Percentiles rank a stretch among this genome's conserved stretches.
These are phyloP conservation scores for Alternaria sp. DNA, from an alignment of 2,329 filamentous ascomycete genomes.

Conservation along the genomic window DNA sequence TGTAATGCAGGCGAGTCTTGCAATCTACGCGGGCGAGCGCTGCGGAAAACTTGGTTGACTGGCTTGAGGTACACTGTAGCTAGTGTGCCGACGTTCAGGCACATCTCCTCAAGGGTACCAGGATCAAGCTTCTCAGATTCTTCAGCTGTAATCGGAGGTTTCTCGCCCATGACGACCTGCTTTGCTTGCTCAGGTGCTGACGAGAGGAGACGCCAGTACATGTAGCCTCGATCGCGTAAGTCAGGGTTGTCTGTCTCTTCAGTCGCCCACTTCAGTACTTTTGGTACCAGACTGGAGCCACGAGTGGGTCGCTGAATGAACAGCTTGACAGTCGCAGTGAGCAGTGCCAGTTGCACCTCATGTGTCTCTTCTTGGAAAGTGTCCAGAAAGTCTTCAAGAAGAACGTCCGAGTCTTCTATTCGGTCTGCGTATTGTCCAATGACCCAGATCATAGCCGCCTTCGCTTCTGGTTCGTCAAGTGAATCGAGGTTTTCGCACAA, in stretches of 20 bases:
- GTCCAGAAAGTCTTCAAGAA: slow-evolving; percentile 94
- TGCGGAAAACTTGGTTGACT: slow-evolving; percentile 95
- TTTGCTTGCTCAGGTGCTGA: slow-evolving; percentile 89
- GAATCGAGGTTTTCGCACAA: slow-evolving; percentile 97
- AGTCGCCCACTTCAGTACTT: slow-evolving; percentile 97
- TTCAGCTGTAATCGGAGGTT: slow-evolving; percentile 88
- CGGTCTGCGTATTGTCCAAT: slow-evolving; percentile 97
- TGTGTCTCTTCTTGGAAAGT: slow-evolving; percentile 94
- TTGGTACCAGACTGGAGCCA: slow-evolving; percentile 90
- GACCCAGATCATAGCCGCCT: slow-evolving; percentile 99
- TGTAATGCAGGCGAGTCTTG: slow-evolving; percentile 88
- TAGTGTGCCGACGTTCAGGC: slow-evolving; percentile 92
- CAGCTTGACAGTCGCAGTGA: slow-evolving; percentile 96
- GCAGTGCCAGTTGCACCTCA: slow-evolving; percentile 91
- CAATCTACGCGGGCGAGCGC: slow-evolving; percentile 80
- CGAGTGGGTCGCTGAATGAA: slow-evolving; percentile 98
- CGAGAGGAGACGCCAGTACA: slow-evolving; percentile 98
- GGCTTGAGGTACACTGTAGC: slow-evolving; percentile 98
- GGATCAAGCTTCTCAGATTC: slow-evolving; percentile 95
- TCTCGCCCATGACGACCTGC: slow-evolving; percentile 94
- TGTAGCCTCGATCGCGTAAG: slow-evolving; percentile 93
- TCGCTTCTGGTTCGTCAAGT: slow-evolving; percentile 95
- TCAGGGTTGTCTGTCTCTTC: slow-evolving; percentile 99
- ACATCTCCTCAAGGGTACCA: slow-evolving; percentile 93
- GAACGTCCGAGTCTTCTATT: slow-evolving; percentile 93